A percentile compares a stretch with the other conserved stretches of the same genome.
Evolutionary conservation across 768 basidiomycete species (phyloP).

Genomic region (Cystofilobasidium bisporidii): DNA sequence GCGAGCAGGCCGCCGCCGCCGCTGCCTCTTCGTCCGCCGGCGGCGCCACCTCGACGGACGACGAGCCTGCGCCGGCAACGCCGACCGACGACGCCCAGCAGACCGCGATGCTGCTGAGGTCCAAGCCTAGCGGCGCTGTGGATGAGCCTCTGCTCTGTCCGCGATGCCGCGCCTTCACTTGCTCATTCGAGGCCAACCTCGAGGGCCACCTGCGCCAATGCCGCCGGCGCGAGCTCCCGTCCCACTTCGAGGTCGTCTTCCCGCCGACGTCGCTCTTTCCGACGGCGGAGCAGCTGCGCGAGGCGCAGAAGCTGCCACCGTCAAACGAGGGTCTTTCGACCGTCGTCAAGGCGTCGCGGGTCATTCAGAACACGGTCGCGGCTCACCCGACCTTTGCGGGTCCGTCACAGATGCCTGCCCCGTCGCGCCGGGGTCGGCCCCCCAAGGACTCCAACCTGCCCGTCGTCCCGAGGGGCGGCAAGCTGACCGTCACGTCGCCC

Average conservation of each 20-base stretch:
- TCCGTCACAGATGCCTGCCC: neutral
- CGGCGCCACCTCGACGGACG: too few species aligned
- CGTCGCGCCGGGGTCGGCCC: neutral
- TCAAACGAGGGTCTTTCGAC: neutral
- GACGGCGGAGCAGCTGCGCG: neutral
- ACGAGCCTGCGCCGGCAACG: too few species aligned
- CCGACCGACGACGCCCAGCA: too few species aligned
- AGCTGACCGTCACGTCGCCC: neutral
- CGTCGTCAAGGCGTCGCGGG: neutral
- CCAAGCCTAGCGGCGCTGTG: neutral
- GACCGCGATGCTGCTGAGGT: too few species aligned
- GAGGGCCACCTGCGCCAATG: conserved; percentile 5
- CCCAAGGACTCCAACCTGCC: neutral
- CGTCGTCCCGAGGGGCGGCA: neutral
- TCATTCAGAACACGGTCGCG: neutral
- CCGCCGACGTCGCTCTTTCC: neutral
- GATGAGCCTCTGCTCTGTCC: neutral
- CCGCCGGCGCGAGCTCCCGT: neutral
- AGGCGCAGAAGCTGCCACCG: neutral
- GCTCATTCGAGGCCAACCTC: neutral
- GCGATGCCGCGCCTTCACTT: neutral
- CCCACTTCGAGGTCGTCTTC: neutral
- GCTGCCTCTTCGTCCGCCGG: too few species aligned
- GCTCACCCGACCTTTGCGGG: neutral
- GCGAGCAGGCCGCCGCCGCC: too few species aligned